Evolutionary conservation across 306 rosid genomes (phyloP).

Genomic region (Mimosa bimucronata): DNA sequence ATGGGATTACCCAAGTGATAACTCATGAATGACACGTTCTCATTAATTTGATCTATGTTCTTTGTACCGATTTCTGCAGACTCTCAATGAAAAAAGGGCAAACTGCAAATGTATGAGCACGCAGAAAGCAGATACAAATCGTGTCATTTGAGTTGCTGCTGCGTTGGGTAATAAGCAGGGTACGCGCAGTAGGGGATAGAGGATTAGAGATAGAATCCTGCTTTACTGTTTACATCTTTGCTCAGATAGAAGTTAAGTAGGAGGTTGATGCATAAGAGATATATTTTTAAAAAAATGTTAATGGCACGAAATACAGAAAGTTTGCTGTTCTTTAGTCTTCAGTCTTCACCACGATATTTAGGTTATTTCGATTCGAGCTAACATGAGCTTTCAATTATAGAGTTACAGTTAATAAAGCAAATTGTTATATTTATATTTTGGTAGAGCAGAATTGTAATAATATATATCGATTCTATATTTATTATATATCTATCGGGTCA

Average conservation of each 20-base stretch:
- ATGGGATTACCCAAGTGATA: slow-evolving; percentile 3
- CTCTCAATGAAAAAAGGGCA: slow-evolving; percentile 60
- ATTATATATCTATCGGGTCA: neutral
- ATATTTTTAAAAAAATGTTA: neutral
- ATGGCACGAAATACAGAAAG: slow-evolving; percentile 20
- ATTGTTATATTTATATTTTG: slow-evolving; percentile 2
- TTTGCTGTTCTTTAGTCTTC: slow-evolving; percentile 24
- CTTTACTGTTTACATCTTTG: neutral
- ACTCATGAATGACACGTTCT: slow-evolving; percentile 14
- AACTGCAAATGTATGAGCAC: slow-evolving; percentile 73
- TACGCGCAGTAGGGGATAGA: slow-evolving; percentile 24
- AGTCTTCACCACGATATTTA: slow-evolving; percentile 20
- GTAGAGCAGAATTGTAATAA: neutral
- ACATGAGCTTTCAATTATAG: slow-evolving; percentile 17
- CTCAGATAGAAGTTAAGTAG: neutral
- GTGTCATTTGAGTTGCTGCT: slow-evolving; percentile 49
- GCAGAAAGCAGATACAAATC: slow-evolving; percentile 55
- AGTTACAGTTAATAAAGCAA: neutral
- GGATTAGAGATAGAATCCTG: slow-evolving; percentile 10
- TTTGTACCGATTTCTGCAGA: slow-evolving; percentile 50
- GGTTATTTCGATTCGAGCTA: slow-evolving; percentile 40
- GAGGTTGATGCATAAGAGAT: slow-evolving; percentile 26
- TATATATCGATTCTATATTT: neutral
- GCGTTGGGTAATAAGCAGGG: slow-evolving; percentile 30
- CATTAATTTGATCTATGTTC: slow-evolving; percentile 3